These are phyloP conservation scores for Auxenochlorella protothecoides DNA, from an alignment of 139 green algal genomes.

Conservation along the genomic window DNA sequence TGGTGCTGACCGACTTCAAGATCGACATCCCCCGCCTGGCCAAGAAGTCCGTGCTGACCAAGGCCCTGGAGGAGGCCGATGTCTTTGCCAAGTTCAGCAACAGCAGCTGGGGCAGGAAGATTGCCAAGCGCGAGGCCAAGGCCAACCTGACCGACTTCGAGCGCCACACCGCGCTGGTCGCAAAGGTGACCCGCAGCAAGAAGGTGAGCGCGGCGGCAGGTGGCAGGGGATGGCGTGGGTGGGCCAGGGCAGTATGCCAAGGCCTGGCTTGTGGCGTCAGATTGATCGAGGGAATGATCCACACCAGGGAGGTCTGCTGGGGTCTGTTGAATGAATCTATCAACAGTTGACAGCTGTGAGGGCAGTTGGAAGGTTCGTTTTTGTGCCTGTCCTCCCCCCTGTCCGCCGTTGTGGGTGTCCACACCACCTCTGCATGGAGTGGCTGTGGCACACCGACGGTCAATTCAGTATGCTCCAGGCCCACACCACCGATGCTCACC, in stretches of 20 bases:
- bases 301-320: no score
- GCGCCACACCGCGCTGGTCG: constrained; percentile 71
- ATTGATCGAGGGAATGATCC: neutral
- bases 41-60: constrained; percentile 78
- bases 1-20: constrained; percentile 88
- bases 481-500: no score
- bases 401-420: neutral
- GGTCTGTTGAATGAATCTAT: neutral
- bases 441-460: neutral
- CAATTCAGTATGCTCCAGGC: neutral
- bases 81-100: constrained; percentile 77
- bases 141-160: constrained; percentile 83
- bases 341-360: neutral
- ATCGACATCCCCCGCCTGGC: constrained; percentile 80
- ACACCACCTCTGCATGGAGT: neutral
- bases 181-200: constrained; percentile 51
- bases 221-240: neutral
- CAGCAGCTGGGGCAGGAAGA: constrained; percentile 52
- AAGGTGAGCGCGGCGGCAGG: constrained; percentile 3
- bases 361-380: no score
- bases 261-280: neutral
- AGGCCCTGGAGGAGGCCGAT: constrained; percentile 58
- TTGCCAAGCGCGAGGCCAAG: constrained; percentile 39
- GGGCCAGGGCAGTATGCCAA: neutral
- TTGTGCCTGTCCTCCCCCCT: neutral